Conservation (phyloP, 2,329 filamentous ascomycete genomes). For the Chaetomiaceae sp. region DNA sequence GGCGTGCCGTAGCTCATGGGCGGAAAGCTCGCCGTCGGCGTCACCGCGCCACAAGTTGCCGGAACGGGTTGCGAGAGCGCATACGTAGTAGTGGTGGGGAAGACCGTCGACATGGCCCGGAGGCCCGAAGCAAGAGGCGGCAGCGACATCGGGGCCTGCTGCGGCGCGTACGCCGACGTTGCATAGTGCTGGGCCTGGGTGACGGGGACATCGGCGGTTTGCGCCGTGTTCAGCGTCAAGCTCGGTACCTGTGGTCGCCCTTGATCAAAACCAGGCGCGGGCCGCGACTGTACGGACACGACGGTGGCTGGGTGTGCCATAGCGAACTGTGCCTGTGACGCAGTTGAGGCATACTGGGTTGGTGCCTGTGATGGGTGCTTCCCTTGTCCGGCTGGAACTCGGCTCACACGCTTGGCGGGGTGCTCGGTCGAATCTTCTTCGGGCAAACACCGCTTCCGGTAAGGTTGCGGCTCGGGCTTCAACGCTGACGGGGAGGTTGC, state of each 20-base stretch:
- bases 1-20: conserved; percentile 45
- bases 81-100: conserved; percentile 49
- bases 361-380: conserved; percentile 22
- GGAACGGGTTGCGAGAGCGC: conserved; percentile 34
- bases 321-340: background rate
- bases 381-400: conserved; percentile 7
- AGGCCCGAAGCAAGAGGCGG: conserved; percentile 58
- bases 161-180: conserved; percentile 38
- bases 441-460: conserved; percentile 46
- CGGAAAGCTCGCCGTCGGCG: conserved; percentile 34
- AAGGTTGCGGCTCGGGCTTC: conserved; percentile 38
- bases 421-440: conserved; percentile 50
- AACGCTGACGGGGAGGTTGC: conserved; percentile 45
- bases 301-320: background rate
- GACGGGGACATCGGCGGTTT: conserved; percentile 19
- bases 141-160: conserved; percentile 51
- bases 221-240: conserved; percentile 58
- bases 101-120: conserved; percentile 75
- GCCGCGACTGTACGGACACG: conserved; percentile 32
- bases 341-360: conserved; percentile 8
- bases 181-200: conserved; percentile 32
- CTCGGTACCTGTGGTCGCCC: conserved; percentile 65
- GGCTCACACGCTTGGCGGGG: conserved; percentile 44
- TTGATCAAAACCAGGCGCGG: conserved; percentile 38
- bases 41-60: conserved; percentile 32